Percentiles rank a stretch among this genome's conserved stretches.
Evolutionary conservation across 2,329 filamentous ascomycete species (phyloP).

Genomic region (Ceratocystis eucalypticola): DNA sequence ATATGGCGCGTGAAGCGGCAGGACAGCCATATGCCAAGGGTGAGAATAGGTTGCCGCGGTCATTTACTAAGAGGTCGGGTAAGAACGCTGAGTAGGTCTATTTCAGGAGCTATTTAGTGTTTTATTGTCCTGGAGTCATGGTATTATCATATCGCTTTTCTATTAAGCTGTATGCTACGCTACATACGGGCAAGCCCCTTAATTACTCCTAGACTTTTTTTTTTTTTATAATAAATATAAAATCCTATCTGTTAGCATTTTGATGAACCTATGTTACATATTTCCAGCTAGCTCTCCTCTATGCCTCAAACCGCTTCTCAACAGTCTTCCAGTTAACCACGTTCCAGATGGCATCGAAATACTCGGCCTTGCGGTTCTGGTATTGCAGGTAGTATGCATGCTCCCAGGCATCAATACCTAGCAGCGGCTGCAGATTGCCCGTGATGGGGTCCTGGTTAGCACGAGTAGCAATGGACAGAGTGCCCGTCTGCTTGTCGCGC

Average conservation of each 20-base stretch:
- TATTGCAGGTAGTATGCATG: conserved; percentile 94
- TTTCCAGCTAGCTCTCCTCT: conserved; percentile 15
- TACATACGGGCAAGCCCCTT: no score
- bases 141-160: no score
- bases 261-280: background rate
- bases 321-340: conserved; percentile 93
- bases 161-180: no score
- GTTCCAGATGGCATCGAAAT: conserved; percentile 87
- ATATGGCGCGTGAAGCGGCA: conserved; percentile 55
- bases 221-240: no score
- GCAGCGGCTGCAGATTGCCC: conserved; percentile 65
- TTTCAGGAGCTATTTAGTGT: no score
- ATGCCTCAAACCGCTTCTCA: conserved; percentile 55
- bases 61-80: conserved; percentile 27
- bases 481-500: conserved; percentile 50
- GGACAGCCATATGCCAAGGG: conserved; percentile 42
- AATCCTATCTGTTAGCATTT: no score
- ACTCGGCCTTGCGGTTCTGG: conserved; percentile 93
- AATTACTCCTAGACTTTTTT: no score
- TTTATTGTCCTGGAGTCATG: no score
- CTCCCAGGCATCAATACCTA: conserved; percentile 92
- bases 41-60: conserved; percentile 47
- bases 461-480: conserved; percentile 53
- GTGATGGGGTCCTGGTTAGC: conserved; percentile 83
- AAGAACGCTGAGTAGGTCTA: no score